Evolutionary conservation across 371 early-diverging fungal species (phyloP).

Genomic region (Lichtheimia ornata): DNA sequence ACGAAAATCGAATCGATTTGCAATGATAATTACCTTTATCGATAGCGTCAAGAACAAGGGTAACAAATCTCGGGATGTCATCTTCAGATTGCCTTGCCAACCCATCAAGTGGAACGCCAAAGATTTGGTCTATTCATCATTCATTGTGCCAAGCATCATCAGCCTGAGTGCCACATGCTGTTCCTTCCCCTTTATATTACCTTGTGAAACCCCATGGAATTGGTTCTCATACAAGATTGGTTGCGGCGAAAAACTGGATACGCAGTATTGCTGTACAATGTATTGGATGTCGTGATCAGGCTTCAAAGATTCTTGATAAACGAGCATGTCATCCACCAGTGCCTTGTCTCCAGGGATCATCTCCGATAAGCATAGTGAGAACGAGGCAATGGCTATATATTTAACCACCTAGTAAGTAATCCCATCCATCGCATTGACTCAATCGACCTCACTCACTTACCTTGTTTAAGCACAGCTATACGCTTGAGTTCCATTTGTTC

Average conservation of each 20-base stretch:
- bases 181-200: conserved; percentile 22
- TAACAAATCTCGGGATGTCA: conserved; percentile 60
- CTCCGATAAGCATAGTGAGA: conserved; percentile 58
- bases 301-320: conserved; percentile 73
- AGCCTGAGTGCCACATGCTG: no score
- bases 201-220: conserved; percentile 64
- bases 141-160: background rate
- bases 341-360: conserved; percentile 59
- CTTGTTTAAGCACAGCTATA: conserved; percentile 50
- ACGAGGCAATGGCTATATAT: conserved; percentile 56
- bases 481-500: conserved; percentile 60
- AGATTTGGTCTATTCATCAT: conserved; percentile 59
- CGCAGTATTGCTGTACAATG: conserved; percentile 75
- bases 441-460: conserved; percentile 19
- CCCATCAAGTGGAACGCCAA: conserved; percentile 76
- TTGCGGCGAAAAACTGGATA: conserved; percentile 69
- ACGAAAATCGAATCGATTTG: background rate
- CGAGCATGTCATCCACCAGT: conserved; percentile 65
- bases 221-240: conserved; percentile 71
- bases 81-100: conserved; percentile 58
- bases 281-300: conserved; percentile 77
- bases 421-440: background rate
- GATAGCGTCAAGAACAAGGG: conserved; percentile 35
- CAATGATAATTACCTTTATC: conserved; percentile 21
- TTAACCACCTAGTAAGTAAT: background rate